Conservation (phyloP, 2,329 filamentous ascomycete species). For the Pyrenochaeta sp. region DNA sequence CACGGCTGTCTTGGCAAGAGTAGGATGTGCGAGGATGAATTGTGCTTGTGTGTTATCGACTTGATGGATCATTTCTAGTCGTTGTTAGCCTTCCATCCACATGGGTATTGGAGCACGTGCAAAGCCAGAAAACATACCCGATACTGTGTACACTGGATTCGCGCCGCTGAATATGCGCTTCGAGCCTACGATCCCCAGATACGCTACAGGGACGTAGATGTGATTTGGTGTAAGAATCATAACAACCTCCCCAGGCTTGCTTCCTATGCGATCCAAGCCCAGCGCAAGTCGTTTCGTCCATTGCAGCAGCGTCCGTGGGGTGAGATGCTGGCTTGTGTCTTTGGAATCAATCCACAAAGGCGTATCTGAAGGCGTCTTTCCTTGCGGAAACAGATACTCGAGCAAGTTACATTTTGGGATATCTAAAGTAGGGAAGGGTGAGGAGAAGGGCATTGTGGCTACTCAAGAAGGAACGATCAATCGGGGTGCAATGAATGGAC, state of each 20-base stretch:
- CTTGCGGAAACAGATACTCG: conserved; percentile 44
- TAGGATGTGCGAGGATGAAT: conserved; percentile 44
- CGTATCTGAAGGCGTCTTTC: conserved; percentile 46
- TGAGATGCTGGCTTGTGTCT: conserved; percentile 54
- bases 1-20: conserved; percentile 36
- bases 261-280: conserved; percentile 57
- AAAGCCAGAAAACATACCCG: conserved; percentile 46
- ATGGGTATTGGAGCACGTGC: neutral
- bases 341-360: conserved; percentile 63
- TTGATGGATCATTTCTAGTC: conserved; percentile 46
- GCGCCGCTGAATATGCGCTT: conserved; percentile 63
- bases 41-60: conserved; percentile 44
- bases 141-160: conserved; percentile 62
- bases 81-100: conserved; percentile 9
- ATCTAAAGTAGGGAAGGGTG: conserved; percentile 53
- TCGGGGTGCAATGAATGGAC: neutral
- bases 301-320: conserved; percentile 55
- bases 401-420: conserved; percentile 57
- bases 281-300: conserved; percentile 60
- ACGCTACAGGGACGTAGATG: conserved; percentile 62
- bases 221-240: conserved; percentile 64
- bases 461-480: conserved; percentile 3
- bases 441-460: conserved; percentile 53
- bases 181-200: conserved; percentile 61
- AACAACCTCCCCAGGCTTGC: conserved; percentile 59